Evolutionary conservation across 768 basidiomycete genomes (phyloP).

Genomic region (Sarcomyxa edulis): DNA sequence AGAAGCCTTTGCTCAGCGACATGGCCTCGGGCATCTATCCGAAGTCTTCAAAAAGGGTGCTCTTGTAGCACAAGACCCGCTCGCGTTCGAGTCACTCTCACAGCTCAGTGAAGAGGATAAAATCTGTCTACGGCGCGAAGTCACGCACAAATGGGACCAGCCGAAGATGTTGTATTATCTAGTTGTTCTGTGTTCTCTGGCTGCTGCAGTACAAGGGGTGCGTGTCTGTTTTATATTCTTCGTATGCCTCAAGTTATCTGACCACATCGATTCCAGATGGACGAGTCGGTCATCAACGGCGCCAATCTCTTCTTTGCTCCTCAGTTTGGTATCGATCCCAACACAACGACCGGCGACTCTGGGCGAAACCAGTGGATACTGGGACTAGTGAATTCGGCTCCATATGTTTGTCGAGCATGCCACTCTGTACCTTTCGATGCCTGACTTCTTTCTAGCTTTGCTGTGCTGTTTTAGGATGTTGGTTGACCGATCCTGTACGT

Average conservation of each 20-base stretch:
- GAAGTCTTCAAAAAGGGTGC: slow-evolving; percentile 63
- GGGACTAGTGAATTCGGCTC: slow-evolving; percentile 72
- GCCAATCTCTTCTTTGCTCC: slow-evolving; percentile 57
- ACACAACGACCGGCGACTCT: slow-evolving; percentile 21
- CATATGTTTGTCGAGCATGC: too few relatives aligned
- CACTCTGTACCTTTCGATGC: too few relatives aligned
- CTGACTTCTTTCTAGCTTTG: too few relatives aligned
- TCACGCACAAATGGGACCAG: slow-evolving; percentile 42
- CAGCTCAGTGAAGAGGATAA: slow-evolving; percentile 33
- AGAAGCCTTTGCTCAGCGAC: slow-evolving; percentile 50
- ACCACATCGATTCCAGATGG: slow-evolving; percentile 55
- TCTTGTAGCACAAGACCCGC: slow-evolving; percentile 65
- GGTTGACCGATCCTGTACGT: slow-evolving; percentile 20
- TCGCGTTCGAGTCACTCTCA: slow-evolving; percentile 34
- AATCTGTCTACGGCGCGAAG: slow-evolving; percentile 35
- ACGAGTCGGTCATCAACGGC: slow-evolving; percentile 61
- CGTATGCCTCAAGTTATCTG: slow-evolving; percentile 32
- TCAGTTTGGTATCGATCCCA: slow-evolving; percentile 41
- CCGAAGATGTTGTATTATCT: slow-evolving; percentile 37
- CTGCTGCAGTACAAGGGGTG: slow-evolving; percentile 75
- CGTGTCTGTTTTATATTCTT: slow-evolving; percentile 10
- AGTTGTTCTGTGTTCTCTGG: slow-evolving; percentile 55
- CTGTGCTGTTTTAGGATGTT: slow-evolving; percentile 15
- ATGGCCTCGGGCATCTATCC: slow-evolving; percentile 38
- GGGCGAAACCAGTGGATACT: slow-evolving; percentile 60